Base-by-base conservation (phyloP, 352 stramenopile genomes). In the Elongisporangium undulatum region DNA sequence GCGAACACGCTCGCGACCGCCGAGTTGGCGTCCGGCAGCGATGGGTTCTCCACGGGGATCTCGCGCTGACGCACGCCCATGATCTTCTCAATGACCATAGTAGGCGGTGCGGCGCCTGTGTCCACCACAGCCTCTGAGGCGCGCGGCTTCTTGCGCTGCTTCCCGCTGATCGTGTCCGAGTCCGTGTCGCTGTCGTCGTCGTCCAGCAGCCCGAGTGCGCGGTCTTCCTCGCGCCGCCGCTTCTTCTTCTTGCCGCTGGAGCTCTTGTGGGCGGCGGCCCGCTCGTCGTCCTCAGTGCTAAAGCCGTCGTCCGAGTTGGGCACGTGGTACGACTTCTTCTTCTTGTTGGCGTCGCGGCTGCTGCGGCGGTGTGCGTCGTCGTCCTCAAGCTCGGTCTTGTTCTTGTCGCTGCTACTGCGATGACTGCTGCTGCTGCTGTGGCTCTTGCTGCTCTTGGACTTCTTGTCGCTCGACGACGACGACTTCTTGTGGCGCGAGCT, bases 61-160 rank as follows among this genome's bases (percentile, higher is more conserved):
- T 85, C 71, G 20, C 75, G 75, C 41, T 85, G 69, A 26, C 85
- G 74, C 20, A 84, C 74, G 38, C 78, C 85, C 85, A 96, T 94
- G 65, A 94, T 94, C 72, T 94, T 92, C 55, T 96, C 87, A 58
- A 96, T 96, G 3, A 93, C 79, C 85, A 94, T 92, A 1, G 65
- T 81, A 4, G 82, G 49, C 26, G 51, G 53, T 1, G 17, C 29
- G 2, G 20, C 51, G 0, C 26, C 23, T 15, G 65, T 53, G 20
- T 63, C 57, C 41, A 69, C 55, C 41, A 68, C 15, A 3, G 22
- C 16, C 39, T 59, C 60, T 0, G 53, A 41, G 1, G 58, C 48
- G 19, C 55, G 53, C 49, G 77, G 65, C 19, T 62, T 59, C 50
- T 72, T 82, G 2, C 34, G 34, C 34, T 82, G 64, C 55, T 77